A percentile compares a stretch with the other conserved stretches of the same genome.
Evolutionary conservation across 2,329 filamentous ascomycete genomes (phyloP).

Genomic region (Colletotrichum acutatum): DNA sequence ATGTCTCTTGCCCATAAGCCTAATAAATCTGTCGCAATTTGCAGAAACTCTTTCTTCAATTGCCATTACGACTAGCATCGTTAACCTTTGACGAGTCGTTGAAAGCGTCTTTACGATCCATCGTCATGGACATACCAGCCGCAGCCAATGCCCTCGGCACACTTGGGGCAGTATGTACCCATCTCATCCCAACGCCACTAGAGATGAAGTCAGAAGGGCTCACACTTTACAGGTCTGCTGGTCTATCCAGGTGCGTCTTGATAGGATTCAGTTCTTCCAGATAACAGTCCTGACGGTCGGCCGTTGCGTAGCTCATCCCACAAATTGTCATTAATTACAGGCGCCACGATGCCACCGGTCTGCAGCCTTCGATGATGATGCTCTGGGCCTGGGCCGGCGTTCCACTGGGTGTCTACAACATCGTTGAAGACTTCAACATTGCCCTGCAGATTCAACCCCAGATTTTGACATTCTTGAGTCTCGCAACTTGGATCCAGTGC

Average conservation of each 20-base stretch:
- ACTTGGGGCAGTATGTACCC: constrained; percentile 61
- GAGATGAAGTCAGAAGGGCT: constrained; percentile 21
- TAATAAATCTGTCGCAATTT: too few species aligned
- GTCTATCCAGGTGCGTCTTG: constrained; percentile 66
- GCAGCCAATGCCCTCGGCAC: constrained; percentile 70
- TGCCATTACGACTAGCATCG: too few species aligned
- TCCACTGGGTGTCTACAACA: constrained; percentile 67
- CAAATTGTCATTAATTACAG: constrained; percentile 77
- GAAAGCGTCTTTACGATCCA: too few species aligned
- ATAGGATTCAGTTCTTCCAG: neutral
- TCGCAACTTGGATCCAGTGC: constrained; percentile 56
- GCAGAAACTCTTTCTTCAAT: too few species aligned
- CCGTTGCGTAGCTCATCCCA: constrained; percentile 65
- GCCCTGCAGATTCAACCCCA: constrained; percentile 56
- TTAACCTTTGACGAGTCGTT: too few species aligned
- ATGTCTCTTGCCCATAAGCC: too few species aligned
- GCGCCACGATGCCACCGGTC: constrained; percentile 71
- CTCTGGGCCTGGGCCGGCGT: constrained; percentile 76
- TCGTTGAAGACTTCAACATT: constrained; percentile 53
- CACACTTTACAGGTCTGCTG: constrained; percentile 62
- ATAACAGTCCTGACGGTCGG: neutral
- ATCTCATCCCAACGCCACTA: neutral
- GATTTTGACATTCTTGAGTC: constrained; percentile 54
- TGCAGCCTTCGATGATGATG: constrained; percentile 79
- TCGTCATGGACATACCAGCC: constrained; percentile 62